A percentile compares a stretch with the other conserved stretches of the same genome.
Conservation (phyloP, 2,329 filamentous ascomycete species). For the Malbranchea zuffiana region DNA sequence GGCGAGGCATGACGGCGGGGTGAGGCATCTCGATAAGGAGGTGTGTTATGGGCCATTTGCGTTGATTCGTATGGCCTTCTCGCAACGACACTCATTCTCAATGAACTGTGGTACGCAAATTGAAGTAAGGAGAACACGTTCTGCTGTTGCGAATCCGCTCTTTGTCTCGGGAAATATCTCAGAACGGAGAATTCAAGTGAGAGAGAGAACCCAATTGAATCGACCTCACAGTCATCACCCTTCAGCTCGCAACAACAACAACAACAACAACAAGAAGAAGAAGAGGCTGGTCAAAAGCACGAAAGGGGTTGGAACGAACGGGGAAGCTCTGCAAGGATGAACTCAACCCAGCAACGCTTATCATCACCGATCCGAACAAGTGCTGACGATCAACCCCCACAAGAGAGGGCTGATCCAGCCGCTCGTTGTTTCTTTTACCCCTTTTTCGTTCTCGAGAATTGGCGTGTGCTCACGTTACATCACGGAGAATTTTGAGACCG, state of each 20-base stretch:
- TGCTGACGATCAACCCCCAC: slow-evolving; percentile 14
- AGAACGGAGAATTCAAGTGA: background rate
- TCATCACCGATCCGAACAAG: slow-evolving; percentile 2
- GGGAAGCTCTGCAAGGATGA: background rate
- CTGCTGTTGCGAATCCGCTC: too few relatives aligned
- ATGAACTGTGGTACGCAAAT: too few relatives aligned
- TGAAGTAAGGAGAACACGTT: too few relatives aligned
- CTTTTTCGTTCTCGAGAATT: too few relatives aligned
- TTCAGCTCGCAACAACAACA: background rate
- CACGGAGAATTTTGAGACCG: too few relatives aligned
- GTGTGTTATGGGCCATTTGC: slow-evolving; percentile 24
- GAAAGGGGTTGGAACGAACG: background rate
- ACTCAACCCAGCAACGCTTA: too few relatives aligned
- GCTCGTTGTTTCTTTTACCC: too few relatives aligned
- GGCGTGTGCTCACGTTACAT: too few relatives aligned
- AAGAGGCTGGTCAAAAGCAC: background rate
- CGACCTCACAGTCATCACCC: background rate
- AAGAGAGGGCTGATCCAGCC: slow-evolving; percentile 7
- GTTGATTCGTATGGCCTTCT: slow-evolving; percentile 27
- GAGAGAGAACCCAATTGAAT: too few relatives aligned
- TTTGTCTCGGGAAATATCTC: slow-evolving; percentile 1
- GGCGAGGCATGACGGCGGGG: slow-evolving; percentile 18
- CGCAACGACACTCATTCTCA: slow-evolving; percentile 31
- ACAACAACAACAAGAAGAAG: background rate
- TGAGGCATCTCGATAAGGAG: slow-evolving; percentile 18